phyloP scores from a whole-genome alignment of 2,329 filamentous ascomycete species.

The Nigrograna mackinnonii region DNA sequence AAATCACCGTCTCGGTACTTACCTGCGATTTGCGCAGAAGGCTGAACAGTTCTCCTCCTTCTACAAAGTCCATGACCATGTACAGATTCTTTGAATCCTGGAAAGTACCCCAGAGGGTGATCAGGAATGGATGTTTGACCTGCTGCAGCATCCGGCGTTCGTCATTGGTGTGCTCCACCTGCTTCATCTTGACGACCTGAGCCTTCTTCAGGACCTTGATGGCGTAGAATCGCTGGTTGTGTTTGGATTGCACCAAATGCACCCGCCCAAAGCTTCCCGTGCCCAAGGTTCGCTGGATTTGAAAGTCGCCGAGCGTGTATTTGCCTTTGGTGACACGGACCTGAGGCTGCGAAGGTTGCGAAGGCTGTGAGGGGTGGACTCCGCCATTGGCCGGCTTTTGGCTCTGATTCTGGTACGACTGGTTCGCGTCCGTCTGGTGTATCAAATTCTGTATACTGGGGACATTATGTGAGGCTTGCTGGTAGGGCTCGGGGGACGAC shows the following conservation, averaged over 20 bases:
- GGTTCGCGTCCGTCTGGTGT: conserved; percentile 57
- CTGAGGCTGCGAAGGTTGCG: conserved; percentile 40
- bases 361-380: conserved; percentile 36
- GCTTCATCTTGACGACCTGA: conserved; percentile 99
- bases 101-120: conserved; percentile 98
- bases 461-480: conserved; percentile 63
- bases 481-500: conserved; percentile 32
- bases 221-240: conserved; percentile 97
- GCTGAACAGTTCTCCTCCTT: conserved; percentile 96
- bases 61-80: conserved; percentile 99
- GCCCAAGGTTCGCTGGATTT: conserved; percentile 86
- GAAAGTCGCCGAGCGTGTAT: conserved; percentile 91
- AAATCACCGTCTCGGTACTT: conserved; percentile 54
- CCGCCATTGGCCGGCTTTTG: conserved; percentile 39
- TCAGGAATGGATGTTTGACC: conserved; percentile 96
- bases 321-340: conserved; percentile 87
- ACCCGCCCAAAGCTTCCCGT: conserved; percentile 97
- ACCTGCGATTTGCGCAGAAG: conserved; percentile 89
- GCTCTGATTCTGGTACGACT: conserved; percentile 21
- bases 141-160: conserved; percentile 94
- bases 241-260: conserved; percentile 94
- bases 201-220: conserved; percentile 98
- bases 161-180: conserved; percentile 99
- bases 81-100: conserved; percentile 94
- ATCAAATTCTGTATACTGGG: conserved; percentile 85